A percentile compares a stretch with the other conserved stretches of the same genome.
These are phyloP conservation scores for Globisporangium iwayamae DNA, from an alignment of 352 stramenopile genomes.

Conservation along the genomic window DNA sequence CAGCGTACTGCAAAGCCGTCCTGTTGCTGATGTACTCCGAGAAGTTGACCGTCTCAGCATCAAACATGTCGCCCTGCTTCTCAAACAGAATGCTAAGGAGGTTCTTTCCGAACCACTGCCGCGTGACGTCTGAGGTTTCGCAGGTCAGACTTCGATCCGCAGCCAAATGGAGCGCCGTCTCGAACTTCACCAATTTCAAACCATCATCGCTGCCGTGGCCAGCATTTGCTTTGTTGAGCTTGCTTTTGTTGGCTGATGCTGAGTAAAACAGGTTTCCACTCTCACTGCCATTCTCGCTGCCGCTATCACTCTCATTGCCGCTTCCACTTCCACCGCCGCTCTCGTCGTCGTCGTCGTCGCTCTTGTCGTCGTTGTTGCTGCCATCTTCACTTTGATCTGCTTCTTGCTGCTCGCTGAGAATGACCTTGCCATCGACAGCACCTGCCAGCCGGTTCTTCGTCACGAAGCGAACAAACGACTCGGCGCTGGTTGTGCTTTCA, in stretches of 20 bases:
- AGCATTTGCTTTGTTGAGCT: neutral
- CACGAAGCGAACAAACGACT: slow-evolving; percentile 30
- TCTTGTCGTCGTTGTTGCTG: slow-evolving; percentile 10
- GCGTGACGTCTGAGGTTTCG: slow-evolving; percentile 23
- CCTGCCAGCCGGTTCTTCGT: slow-evolving; percentile 5
- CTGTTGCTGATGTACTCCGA: slow-evolving; percentile 42
- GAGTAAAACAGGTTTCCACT: neutral
- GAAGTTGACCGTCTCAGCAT: slow-evolving; percentile 41
- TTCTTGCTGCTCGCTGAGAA: neutral
- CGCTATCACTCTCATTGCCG: slow-evolving; percentile 12
- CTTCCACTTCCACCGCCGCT: slow-evolving; percentile 17
- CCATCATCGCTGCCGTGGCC: neutral
- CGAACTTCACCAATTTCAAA: slow-evolving; percentile 36
- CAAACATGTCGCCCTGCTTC: slow-evolving; percentile 32
- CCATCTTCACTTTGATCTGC: slow-evolving; percentile 16
- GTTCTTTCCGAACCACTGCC: slow-evolving; percentile 53
- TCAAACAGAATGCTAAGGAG: slow-evolving; percentile 45
- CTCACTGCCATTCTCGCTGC: slow-evolving; percentile 1
- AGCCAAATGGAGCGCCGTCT: slow-evolving; percentile 51
- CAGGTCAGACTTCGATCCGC: slow-evolving; percentile 38
- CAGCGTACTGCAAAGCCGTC: slow-evolving; percentile 56
- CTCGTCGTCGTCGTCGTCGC: slow-evolving; percentile 14
- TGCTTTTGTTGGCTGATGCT: neutral
- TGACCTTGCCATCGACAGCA: slow-evolving; percentile 1
- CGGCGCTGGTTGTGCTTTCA: slow-evolving; percentile 28